These are phyloP conservation scores for Penicillium lagena DNA, from an alignment of 495 filamentous ascomycete genomes.

Conservation along the genomic window DNA sequence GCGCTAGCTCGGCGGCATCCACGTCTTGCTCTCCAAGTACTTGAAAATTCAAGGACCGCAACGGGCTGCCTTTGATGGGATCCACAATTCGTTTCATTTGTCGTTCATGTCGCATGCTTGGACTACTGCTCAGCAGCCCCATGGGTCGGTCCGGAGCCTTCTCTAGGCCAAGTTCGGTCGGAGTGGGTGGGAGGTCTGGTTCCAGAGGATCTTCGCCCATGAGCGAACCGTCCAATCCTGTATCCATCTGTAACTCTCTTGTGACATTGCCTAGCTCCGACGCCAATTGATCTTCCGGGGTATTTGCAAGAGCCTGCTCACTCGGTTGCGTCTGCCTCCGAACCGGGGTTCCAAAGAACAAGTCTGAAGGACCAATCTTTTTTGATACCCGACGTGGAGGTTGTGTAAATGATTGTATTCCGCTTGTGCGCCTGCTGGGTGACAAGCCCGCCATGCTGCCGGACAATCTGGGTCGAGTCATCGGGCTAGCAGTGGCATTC, in stretches of 20 bases:
- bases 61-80: constrained; percentile 19
- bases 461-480: constrained; percentile 24
- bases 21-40: constrained; percentile 3
- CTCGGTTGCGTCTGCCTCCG: constrained; percentile 19
- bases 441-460: constrained; percentile 18
- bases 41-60: constrained; percentile 22
- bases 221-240: constrained; percentile 19
- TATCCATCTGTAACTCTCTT: constrained; percentile 11
- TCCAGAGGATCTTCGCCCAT: constrained; percentile 43
- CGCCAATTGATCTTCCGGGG: constrained; percentile 35
- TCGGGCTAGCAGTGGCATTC: constrained; percentile 29
- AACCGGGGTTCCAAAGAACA: constrained; percentile 36
- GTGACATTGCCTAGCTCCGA: constrained; percentile 32
- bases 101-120: constrained; percentile 27
- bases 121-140: constrained; percentile 37
- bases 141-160: constrained; percentile 28
- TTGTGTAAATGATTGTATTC: constrained; percentile 33
- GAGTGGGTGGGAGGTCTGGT: constrained; percentile 66
- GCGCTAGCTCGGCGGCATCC: background rate
- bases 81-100: constrained; percentile 20
- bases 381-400: constrained; percentile 35
- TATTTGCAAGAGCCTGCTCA: constrained; percentile 13
- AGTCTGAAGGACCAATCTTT: constrained; percentile 35
- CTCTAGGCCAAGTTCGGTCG: constrained; percentile 52
- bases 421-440: constrained; percentile 26